Percentiles rank a stretch among this genome's conserved stretches.
These are phyloP conservation scores for Brachypodium distachyon DNA, from an alignment of 202 grass and related monocot species.

Conservation along the genomic window DNA sequence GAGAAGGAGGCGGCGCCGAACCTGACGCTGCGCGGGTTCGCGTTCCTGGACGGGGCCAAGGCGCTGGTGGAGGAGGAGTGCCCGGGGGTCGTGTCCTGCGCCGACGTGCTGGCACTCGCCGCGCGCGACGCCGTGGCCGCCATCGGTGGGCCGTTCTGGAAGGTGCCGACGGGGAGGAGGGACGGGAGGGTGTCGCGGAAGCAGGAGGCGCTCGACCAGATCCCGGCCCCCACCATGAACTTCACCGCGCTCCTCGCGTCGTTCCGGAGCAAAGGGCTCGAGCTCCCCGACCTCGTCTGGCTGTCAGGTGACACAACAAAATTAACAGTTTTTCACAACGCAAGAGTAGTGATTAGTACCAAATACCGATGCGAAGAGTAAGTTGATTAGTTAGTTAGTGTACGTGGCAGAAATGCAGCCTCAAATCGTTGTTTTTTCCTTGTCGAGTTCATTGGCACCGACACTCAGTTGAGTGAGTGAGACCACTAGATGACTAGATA, in stretches of 20 bases:
- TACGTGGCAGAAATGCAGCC: not conserved
- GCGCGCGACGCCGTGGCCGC: slow-evolving; percentile 62
- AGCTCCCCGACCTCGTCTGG: slow-evolving; percentile 68
- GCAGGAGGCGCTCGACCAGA: slow-evolving; percentile 58
- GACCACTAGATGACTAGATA: not conserved
- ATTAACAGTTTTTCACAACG: no score
- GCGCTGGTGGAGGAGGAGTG: slow-evolving; percentile 60
- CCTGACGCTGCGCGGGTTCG: slow-evolving; percentile 64
- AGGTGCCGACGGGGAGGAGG: slow-evolving; percentile 71
- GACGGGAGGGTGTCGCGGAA: slow-evolving; percentile 66
- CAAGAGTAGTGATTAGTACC: no score
- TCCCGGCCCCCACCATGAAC: slow-evolving; percentile 64
- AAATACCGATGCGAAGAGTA: no score
- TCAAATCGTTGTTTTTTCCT: no score
- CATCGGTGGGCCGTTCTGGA: slow-evolving; percentile 77
- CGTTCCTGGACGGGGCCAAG: slow-evolving; percentile 68
- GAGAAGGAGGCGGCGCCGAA: slow-evolving; percentile 70
- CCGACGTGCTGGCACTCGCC: slow-evolving; percentile 62
- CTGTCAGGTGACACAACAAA: slow-evolving; percentile 66
- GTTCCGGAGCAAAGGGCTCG: slow-evolving; percentile 69
- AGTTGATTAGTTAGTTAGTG: no score
- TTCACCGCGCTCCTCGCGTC: slow-evolving; percentile 56
- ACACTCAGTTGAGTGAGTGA: not conserved
- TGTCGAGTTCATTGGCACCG: no score
- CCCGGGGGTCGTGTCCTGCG: slow-evolving; percentile 91